These are phyloP conservation scores for Pseudozyma flocculosa DNA, from an alignment of 1,284 basidiomycete species.

Conservation along the genomic window DNA sequence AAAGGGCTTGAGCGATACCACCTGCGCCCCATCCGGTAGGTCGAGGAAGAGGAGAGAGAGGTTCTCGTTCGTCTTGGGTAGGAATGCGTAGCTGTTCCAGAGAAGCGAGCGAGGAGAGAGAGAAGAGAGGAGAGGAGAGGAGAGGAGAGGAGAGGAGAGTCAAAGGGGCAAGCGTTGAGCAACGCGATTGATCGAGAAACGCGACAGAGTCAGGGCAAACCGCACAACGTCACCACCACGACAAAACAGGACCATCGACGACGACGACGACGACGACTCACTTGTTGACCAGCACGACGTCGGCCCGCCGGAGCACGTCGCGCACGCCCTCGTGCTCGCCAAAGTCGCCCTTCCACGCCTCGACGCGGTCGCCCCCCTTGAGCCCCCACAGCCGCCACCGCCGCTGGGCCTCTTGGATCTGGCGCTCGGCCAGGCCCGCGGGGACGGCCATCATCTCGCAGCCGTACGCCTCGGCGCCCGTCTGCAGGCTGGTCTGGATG, in stretches of 20 bases:
- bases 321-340: slow-evolving; percentile 56
- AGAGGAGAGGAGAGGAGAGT: too few relatives aligned
- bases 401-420: slow-evolving; percentile 61
- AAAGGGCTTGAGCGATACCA: slow-evolving; percentile 64
- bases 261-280: too few relatives aligned
- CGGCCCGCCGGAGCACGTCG: slow-evolving; percentile 59
- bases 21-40: slow-evolving; percentile 62
- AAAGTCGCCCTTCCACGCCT: slow-evolving; percentile 63
- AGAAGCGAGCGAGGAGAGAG: slow-evolving; percentile 33
- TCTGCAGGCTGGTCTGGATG: slow-evolving; percentile 63
- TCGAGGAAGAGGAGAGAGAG: slow-evolving; percentile 64
- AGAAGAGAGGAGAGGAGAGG: slow-evolving; percentile 38
- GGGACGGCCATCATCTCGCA: slow-evolving; percentile 64
- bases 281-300: slow-evolving; percentile 66
- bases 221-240: too few relatives aligned
- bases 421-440: slow-evolving; percentile 60
- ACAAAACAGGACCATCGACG: too few relatives aligned
- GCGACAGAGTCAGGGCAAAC: too few relatives aligned
- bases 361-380: slow-evolving; percentile 56
- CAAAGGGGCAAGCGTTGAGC: too few relatives aligned
- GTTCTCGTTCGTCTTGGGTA: slow-evolving; percentile 62
- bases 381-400: slow-evolving; percentile 64
- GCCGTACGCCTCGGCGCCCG: slow-evolving; percentile 61
- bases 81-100: slow-evolving; percentile 51
- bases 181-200: too few relatives aligned